Percentiles rank a stretch among this genome's conserved stretches.
Conservation (phyloP, 78 protist genomes). For the Dictyostelium intermedium region DNA sequence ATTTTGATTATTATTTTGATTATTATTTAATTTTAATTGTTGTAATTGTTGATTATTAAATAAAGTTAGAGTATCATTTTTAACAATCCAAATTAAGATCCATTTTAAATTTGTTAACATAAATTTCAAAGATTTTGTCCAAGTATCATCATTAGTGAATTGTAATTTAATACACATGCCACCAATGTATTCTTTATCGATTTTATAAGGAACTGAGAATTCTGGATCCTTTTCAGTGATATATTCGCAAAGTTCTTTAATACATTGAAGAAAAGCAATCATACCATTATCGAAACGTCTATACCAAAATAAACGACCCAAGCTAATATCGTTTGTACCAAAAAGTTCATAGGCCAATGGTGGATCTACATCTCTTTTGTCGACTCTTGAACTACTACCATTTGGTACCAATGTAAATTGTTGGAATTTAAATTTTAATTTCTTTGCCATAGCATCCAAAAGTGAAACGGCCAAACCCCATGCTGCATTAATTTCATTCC, state of each 20-base stretch:
- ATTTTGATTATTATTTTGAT: not conserved
- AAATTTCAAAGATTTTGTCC: constrained; percentile 91
- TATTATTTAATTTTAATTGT: not conserved
- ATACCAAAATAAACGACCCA: constrained; percentile 78
- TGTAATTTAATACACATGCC: constrained; percentile 62
- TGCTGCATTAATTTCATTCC: constrained; percentile 95
- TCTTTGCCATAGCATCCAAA: constrained; percentile 81
- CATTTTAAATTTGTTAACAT: constrained; percentile 90
- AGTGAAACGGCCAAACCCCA: constrained; percentile 93
- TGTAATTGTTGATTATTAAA: not conserved
- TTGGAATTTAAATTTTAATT: constrained; percentile 46
- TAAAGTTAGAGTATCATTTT: constrained; percentile 31
- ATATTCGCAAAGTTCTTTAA: constrained; percentile 75
- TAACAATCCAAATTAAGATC: constrained; percentile 82
- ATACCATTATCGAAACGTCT: constrained; percentile 90
- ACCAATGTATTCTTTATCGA: constrained; percentile 85
- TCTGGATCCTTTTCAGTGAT: constrained; percentile 36
- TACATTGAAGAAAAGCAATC: constrained; percentile 87
- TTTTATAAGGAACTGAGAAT: constrained; percentile 78
- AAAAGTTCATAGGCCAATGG: not conserved
- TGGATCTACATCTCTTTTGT: not conserved
- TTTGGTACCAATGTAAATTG: constrained; percentile 55
- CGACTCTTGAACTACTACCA: constrained; percentile 80
- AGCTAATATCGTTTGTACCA: constrained; percentile 58
- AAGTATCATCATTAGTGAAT: constrained; percentile 83